A percentile compares a stretch with the other conserved stretches of the same genome.
Conservation (phyloP, 2,329 filamentous ascomycete genomes). For the Fusarium fracticaudum region DNA sequence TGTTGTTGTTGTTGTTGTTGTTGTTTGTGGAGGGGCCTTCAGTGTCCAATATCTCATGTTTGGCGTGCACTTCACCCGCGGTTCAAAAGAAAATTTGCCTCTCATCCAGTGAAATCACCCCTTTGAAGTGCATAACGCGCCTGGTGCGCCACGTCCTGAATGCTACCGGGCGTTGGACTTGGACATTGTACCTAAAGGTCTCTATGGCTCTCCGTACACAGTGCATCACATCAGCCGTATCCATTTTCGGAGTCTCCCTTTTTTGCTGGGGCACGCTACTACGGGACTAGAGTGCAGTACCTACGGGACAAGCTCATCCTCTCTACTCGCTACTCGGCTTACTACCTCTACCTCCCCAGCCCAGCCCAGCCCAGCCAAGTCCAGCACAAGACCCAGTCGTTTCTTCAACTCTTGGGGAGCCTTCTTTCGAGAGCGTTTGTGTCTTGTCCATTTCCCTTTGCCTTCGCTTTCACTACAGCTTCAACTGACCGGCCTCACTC, state of each 20-base stretch:
- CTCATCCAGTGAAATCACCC: slow-evolving; percentile 21
- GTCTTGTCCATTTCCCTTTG: slow-evolving; percentile 30
- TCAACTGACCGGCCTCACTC: slow-evolving; percentile 61
- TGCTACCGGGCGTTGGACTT: slow-evolving; percentile 42
- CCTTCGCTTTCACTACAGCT: slow-evolving; percentile 29
- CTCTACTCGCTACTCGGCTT: slow-evolving; percentile 9
- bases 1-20: neutral
- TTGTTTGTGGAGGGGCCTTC: neutral
- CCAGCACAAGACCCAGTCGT: slow-evolving; percentile 36
- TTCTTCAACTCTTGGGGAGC: slow-evolving; percentile 42
- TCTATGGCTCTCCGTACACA: slow-evolving; percentile 28
- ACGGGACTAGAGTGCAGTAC: slow-evolving; percentile 12
- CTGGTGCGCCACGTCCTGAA: slow-evolving; percentile 27
- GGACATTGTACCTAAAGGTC: slow-evolving; percentile 6
- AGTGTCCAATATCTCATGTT: neutral
- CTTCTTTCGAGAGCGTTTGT: slow-evolving; percentile 34
- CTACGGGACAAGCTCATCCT: neutral
- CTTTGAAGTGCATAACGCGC: slow-evolving; percentile 23
- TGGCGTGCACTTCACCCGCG: neutral
- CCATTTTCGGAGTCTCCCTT: slow-evolving; percentile 36
- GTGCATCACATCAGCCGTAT: slow-evolving; percentile 28
- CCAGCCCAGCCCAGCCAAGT: slow-evolving; percentile 18
- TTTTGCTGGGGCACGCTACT: slow-evolving; percentile 34
- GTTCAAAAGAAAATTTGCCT: neutral
- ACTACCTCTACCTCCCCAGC: slow-evolving; percentile 35